Percentiles rank a stretch among this genome's conserved stretches.
Evolutionary conservation across 768 basidiomycete species (phyloP).

Genomic region (Pulveroboletus sp.): DNA sequence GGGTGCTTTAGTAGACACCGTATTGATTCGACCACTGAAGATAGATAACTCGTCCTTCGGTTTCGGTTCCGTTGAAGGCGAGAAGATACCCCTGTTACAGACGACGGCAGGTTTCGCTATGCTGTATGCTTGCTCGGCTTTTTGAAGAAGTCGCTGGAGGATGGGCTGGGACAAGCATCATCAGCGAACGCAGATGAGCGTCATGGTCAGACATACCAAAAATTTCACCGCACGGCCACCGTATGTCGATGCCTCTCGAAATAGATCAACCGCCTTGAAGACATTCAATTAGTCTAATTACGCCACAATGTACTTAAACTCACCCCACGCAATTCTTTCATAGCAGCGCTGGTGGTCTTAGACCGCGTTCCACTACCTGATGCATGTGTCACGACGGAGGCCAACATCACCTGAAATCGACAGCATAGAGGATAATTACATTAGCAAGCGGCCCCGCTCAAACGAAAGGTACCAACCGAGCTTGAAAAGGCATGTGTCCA

Average conservation of each 20-base stretch:
- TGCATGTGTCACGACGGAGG: conserved; percentile 70
- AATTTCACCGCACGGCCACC: conserved; percentile 71
- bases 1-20: conserved; percentile 45
- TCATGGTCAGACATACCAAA: conserved; percentile 39
- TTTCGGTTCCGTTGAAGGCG: conserved; percentile 40
- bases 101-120: conserved; percentile 42
- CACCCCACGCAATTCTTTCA: conserved; percentile 52
- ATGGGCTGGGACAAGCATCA: conserved; percentile 48
- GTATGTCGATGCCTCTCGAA: conserved; percentile 53
- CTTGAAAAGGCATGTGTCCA: conserved; percentile 73
- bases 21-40: conserved; percentile 72
- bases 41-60: conserved; percentile 68
- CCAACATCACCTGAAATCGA: conserved; percentile 58
- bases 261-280: conserved; percentile 52
- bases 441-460: neutral
- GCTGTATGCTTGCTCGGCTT: conserved; percentile 52
- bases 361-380: conserved; percentile 42
- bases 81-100: conserved; percentile 54
- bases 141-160: conserved; percentile 52
- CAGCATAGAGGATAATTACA: neutral
- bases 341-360: conserved; percentile 66
- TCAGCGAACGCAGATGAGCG: conserved; percentile 1
- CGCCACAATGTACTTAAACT: neutral
- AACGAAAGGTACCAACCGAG: conserved; percentile 38
- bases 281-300: neutral